These are phyloP conservation scores for Phaeophleospora eucalypticola DNA, from an alignment of 2,329 filamentous ascomycete species.

Conservation along the genomic window DNA sequence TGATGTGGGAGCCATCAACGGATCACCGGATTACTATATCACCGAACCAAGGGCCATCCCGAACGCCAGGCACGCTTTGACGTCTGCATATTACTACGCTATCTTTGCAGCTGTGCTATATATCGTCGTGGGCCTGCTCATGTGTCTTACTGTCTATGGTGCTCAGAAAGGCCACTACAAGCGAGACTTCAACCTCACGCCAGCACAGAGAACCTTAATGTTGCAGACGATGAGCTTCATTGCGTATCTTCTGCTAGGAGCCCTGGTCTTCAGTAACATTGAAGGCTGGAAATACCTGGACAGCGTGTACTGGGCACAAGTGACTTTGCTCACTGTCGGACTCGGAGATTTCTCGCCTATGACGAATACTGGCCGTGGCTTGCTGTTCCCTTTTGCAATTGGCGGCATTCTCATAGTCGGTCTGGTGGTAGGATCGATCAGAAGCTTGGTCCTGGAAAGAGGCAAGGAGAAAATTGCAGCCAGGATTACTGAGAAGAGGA, in stretches of 20 bases:
- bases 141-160: constrained; percentile 54
- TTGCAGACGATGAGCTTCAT: constrained; percentile 50
- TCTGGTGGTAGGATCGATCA: constrained; percentile 53
- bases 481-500: constrained; percentile 47
- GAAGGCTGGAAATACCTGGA: constrained; percentile 53
- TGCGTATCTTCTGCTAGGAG: constrained; percentile 46
- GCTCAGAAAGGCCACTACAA: constrained; percentile 52
- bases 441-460: constrained; percentile 48
- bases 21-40: constrained; percentile 42
- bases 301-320: constrained; percentile 54
- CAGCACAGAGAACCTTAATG: constrained; percentile 54
- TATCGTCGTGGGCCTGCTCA: constrained; percentile 52
- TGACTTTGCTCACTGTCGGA: constrained; percentile 54
- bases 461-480: constrained; percentile 50
- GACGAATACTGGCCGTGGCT: constrained; percentile 47
- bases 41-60: constrained; percentile 32
- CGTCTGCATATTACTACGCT: constrained; percentile 58
- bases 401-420: constrained; percentile 53
- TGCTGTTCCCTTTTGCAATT: constrained; percentile 54
- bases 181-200: constrained; percentile 54
- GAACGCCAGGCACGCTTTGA: constrained; percentile 41
- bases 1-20: constrained; percentile 46
- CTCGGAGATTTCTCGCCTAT: constrained; percentile 49
- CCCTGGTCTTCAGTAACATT: constrained; percentile 45
- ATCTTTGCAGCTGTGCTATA: constrained; percentile 56